Evolutionary conservation across 306 rosid species (phyloP).

Genomic region (Fragaria nilgerrensis): DNA sequence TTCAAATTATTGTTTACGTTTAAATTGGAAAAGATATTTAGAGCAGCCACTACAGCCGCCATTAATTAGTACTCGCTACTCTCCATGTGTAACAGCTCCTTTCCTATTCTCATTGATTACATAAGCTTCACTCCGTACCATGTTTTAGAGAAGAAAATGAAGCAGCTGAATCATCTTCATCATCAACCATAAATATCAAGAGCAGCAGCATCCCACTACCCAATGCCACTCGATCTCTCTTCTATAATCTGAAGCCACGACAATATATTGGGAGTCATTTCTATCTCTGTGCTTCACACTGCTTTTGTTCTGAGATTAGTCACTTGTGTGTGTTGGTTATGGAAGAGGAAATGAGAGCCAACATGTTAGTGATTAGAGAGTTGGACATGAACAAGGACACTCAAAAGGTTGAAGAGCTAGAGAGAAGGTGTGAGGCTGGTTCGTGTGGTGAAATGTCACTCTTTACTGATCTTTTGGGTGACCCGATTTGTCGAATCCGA

Average conservation of each 20-base stretch:
- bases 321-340: not conserved
- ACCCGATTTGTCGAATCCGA: slow-evolving; percentile 86
- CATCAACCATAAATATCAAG: not conserved
- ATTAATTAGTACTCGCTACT: not conserved
- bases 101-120: not conserved
- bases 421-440: slow-evolving; percentile 63
- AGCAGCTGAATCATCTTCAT: not conserved
- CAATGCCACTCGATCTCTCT: not conserved
- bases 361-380: slow-evolving; percentile 38
- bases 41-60: not conserved
- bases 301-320: not conserved
- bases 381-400: slow-evolving; percentile 39
- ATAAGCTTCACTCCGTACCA: slow-evolving; percentile 3
- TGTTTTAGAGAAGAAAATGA: not conserved
- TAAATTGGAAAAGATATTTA: not conserved
- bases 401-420: slow-evolving; percentile 57
- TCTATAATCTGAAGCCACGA: not conserved
- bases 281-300: not conserved
- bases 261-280: not conserved
- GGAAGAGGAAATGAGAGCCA: not conserved
- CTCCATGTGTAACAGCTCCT: not conserved
- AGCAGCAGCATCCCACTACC: not conserved
- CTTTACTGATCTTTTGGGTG: slow-evolving; percentile 74
- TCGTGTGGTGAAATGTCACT: slow-evolving; percentile 57
- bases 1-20: slow-evolving; percentile 5